Evolutionary conservation across 2,329 filamentous ascomycete genomes (phyloP).

Genomic region (Colletotrichum sansevieriae): DNA sequence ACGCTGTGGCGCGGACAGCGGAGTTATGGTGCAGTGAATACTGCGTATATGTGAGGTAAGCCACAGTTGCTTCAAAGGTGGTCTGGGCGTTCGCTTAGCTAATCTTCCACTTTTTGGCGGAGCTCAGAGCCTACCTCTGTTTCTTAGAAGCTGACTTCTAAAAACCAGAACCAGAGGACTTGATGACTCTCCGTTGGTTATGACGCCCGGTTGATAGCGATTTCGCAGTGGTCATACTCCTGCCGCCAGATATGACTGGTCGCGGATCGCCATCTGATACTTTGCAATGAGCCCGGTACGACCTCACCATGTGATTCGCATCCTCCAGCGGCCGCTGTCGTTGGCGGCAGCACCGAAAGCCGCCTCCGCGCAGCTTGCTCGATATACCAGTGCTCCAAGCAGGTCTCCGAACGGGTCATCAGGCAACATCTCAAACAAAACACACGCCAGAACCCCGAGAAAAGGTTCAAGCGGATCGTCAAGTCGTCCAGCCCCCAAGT

Average conservation of each 20-base stretch:
- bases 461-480: too few species aligned
- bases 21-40: background rate
- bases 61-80: background rate
- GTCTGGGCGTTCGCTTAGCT: conserved; percentile 21
- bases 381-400: background rate
- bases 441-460: too few species aligned
- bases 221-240: background rate
- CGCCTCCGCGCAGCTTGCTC: background rate
- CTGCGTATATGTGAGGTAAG: background rate
- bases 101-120: conserved; percentile 11
- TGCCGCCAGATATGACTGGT: conserved; percentile 19
- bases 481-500: too few species aligned
- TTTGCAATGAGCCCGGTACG: conserved; percentile 27
- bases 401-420: background rate
- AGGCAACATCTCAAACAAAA: too few species aligned
- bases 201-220: background rate
- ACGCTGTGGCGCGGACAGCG: conserved; percentile 28
- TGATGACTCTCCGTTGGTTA: background rate
- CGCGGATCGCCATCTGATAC: background rate
- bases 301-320: conserved; percentile 25
- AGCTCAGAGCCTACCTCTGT: background rate
- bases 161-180: background rate
- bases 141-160: background rate
- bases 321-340: conserved; percentile 7
- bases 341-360: background rate